Base-by-base conservation (phyloP, 345 rosid genomes). In the Hevea brasiliensis region DNA sequence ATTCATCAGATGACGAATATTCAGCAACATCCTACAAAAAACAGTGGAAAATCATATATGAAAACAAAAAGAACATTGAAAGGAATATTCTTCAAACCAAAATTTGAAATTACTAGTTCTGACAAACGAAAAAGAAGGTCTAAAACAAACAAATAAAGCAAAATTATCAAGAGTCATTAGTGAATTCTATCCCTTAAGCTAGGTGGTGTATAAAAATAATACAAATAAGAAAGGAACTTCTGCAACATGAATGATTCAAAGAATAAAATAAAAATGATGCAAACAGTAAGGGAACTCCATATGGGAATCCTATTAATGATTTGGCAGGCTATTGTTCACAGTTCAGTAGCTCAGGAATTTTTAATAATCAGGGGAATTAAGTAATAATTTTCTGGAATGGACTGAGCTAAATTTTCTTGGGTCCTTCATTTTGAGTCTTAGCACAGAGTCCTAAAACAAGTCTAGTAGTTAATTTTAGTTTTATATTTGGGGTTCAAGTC, bases 1-100 rank as follows among this genome's bases (percentile, higher is more conserved):
- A 70, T 48, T 86, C 92, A 71, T 82, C 84, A 0, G 80, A 70
- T 65, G 83, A 76, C 81, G 76, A 83, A 74, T 85, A 84, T 51
- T 80, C 86, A 40, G 67, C 70, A 56, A 29, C 82, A 75, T 88
- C 89, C 96, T 95, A 72, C 65, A 66, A 74, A 21, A 80, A 67
- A n/a, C 56, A 78, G 65, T 47, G 74, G 8, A 74, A 18, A 61
- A 55, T 41, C 74, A 76, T 66, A 48, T 71, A 42, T 45, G 64
- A 72, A 15, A 40, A 40, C 35, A 56, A 41, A 20, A 70, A 6
- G 42, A 21, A 35, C 44, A 37, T 62, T 12, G 6, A n/a, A 51
- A 72, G 35, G 18, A 37, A 23, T 32, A 58, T 58, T 32, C n/a
- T 32, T 50, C 29, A 9, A 24, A 26, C 0, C 18, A 51, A 48